Evolutionary conservation across 2,329 filamentous ascomycete genomes (phyloP).

Genomic region (Penicillium sp.): DNA sequence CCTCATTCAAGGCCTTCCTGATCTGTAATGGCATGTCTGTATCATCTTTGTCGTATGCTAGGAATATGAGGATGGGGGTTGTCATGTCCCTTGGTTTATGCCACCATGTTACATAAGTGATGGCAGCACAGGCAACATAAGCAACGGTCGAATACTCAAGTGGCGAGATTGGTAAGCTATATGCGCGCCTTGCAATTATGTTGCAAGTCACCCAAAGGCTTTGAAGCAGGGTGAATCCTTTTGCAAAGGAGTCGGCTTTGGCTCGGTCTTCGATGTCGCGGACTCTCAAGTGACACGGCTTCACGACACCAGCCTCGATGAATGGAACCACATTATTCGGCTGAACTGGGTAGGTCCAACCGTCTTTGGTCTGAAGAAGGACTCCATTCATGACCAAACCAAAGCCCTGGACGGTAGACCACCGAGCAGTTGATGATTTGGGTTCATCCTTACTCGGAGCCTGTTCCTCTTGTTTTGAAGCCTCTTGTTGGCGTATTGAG

Average conservation of each 20-base stretch:
- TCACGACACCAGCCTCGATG: constrained; percentile 10
- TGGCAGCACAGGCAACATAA: constrained; percentile 8
- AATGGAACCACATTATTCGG: constrained; percentile 1
- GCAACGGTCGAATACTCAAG: constrained; percentile 15
- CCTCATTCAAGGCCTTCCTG: neutral
- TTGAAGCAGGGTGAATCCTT: constrained; percentile 12
- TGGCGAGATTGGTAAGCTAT: constrained; percentile 8
- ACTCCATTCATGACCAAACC: constrained; percentile 5
- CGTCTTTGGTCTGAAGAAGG: constrained; percentile 6
- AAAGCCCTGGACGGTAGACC: constrained; percentile 2
- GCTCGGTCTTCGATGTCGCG: constrained; percentile 14
- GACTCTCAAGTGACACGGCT: constrained; percentile 1
- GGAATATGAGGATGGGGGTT: constrained; percentile 12
- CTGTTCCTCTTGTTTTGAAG: neutral
- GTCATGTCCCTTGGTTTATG: constrained; percentile 18
- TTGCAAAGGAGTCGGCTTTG: constrained; percentile 14
- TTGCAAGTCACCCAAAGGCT: constrained; percentile 8
- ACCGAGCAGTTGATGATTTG: neutral
- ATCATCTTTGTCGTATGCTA: constrained; percentile 3
- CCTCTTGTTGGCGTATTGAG: neutral
- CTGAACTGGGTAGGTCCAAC: constrained; percentile 7
- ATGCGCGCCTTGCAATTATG: constrained; percentile 10
- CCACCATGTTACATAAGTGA: constrained; percentile 15
- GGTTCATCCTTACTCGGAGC: neutral
- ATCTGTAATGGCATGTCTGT: constrained; percentile 2